Evolutionary conservation across 345 rosid genomes (phyloP).

Genomic region (Populus nigra): DNA sequence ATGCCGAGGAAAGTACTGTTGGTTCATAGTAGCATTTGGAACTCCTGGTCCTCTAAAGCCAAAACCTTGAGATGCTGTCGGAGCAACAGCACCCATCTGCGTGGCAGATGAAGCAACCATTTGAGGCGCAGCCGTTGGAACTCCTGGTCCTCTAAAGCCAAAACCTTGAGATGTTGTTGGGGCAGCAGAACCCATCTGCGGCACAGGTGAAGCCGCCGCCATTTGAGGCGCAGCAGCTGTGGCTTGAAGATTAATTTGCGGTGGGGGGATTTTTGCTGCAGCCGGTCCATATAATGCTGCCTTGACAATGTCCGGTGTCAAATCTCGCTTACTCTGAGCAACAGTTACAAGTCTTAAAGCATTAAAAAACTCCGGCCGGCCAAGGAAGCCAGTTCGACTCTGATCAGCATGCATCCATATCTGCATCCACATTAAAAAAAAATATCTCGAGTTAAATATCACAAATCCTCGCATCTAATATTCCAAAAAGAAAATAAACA

Average conservation of each 20-base stretch:
- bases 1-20: slow-evolving; percentile 54
- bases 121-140: slow-evolving; percentile 15
- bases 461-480: neutral
- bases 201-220: slow-evolving; percentile 29
- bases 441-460: neutral
- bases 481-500: neutral
- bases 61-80: slow-evolving; percentile 39
- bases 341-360: slow-evolving; percentile 95
- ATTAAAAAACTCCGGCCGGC: slow-evolving; percentile 75
- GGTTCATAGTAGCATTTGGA: slow-evolving; percentile 48
- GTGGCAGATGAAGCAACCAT: slow-evolving; percentile 31
- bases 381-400: slow-evolving; percentile 70
- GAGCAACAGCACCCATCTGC: slow-evolving; percentile 33
- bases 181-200: slow-evolving; percentile 34
- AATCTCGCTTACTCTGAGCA: slow-evolving; percentile 89
- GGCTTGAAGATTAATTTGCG: slow-evolving; percentile 73
- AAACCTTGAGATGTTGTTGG: slow-evolving; percentile 41
- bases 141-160: slow-evolving; percentile 50
- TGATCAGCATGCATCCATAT: slow-evolving; percentile 90
- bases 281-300: slow-evolving; percentile 92
- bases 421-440: slow-evolving; percentile 39
- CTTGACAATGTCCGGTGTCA: slow-evolving; percentile 91
- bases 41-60: slow-evolving; percentile 64
- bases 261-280: slow-evolving; percentile 93
- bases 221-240: slow-evolving; percentile 24